Base-by-base conservation (phyloP, 192 early-diverging fungal species). In the Coemansia asiatica region DNA sequence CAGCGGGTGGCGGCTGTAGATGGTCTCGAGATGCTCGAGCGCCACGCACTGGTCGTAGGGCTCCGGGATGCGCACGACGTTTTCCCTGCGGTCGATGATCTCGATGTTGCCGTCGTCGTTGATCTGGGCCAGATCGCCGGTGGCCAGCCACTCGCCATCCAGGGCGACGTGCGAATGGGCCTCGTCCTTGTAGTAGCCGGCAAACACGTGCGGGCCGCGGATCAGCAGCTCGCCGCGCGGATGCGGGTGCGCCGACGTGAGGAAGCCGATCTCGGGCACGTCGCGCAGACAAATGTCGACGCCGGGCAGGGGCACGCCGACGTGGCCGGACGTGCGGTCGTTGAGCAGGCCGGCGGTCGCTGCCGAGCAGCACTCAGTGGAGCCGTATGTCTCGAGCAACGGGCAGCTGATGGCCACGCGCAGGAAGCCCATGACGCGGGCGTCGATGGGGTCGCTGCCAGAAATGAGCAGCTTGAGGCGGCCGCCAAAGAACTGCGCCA, bases 201-300 rank as follows among this genome's bases (percentile, higher is more conserved):
- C 68, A 71, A 94, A 89, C 22, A 88, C 84, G 53, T 75, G 81
- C 33, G 82, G 36, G n/a, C 93, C 93, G 31, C 91, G 89, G 36
- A 92, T 75, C 76, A 89, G 90, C 56, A 98, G 87, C 75, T 98
- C 96, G 54, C 96, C 95, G 35, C 96, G 87, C 31, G 94, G 87
- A 60, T 83, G 70, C 29, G 92, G 91, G 54, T 87, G 85, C 68
- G 92, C 88, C 31, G 81, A 86, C 1, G 89, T 85, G 22, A 81
- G 77, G 70, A 95, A 95, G 53, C 88, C 87, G 90, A 98, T 93
- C 31, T 87, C 85, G 16, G 94, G 92, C 18, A 98, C 88, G 68
- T 95, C 93, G 4, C 86, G 84, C 44, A 98, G 81, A 67, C 94
- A 95, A 58, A 97, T 83, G 67, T 95, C 88, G 27, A 84, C 81